Percentiles rank a stretch among this genome's conserved stretches.
These are phyloP conservation scores for Leptosphaerulina australis DNA, from an alignment of 2,329 filamentous ascomycete genomes.

Conservation along the genomic window DNA sequence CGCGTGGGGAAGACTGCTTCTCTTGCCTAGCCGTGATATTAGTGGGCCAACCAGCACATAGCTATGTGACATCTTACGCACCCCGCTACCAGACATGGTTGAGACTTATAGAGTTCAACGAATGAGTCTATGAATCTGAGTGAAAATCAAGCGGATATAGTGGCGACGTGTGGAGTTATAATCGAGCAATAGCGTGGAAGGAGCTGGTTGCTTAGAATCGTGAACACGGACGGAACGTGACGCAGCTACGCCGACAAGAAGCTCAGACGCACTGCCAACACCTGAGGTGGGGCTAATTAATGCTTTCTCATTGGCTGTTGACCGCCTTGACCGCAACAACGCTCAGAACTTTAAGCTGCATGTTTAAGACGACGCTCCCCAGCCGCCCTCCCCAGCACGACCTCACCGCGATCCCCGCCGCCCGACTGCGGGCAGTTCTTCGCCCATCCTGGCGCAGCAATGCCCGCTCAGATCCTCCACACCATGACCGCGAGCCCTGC, in stretches of 20 bases:
- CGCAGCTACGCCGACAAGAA: conserved; percentile 24
- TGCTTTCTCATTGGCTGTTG: background rate
- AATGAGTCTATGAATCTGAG: background rate
- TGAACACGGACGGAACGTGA: conserved; percentile 26
- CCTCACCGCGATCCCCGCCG: conserved; percentile 18
- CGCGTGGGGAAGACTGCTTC: conserved; percentile 98
- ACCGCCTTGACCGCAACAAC: background rate
- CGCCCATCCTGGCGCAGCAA: conserved; percentile 45
- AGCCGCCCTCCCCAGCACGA: conserved; percentile 7
- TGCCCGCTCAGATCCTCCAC: conserved; percentile 53
- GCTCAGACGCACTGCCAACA: conserved; percentile 14
- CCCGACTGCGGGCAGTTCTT: conserved; percentile 37
- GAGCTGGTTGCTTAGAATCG: conserved; percentile 12
- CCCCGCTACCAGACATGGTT: conserved; percentile 61
- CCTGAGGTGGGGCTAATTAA: background rate
- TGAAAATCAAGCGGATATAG: conserved; percentile 4
- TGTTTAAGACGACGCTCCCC: background rate
- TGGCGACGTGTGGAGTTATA: conserved; percentile 2
- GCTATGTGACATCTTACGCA: conserved; percentile 41
- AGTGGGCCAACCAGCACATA: conserved; percentile 19
- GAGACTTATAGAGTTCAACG: conserved; percentile 29
- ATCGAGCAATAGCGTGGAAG: conserved; percentile 5
- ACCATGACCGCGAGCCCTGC: conserved; percentile 44
- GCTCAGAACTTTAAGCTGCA: conserved; percentile 9
- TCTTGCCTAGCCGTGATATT: conserved; percentile 68